Base-by-base conservation (phyloP, 208 protist genomes). In the Crithidia acanthocephali region DNA sequence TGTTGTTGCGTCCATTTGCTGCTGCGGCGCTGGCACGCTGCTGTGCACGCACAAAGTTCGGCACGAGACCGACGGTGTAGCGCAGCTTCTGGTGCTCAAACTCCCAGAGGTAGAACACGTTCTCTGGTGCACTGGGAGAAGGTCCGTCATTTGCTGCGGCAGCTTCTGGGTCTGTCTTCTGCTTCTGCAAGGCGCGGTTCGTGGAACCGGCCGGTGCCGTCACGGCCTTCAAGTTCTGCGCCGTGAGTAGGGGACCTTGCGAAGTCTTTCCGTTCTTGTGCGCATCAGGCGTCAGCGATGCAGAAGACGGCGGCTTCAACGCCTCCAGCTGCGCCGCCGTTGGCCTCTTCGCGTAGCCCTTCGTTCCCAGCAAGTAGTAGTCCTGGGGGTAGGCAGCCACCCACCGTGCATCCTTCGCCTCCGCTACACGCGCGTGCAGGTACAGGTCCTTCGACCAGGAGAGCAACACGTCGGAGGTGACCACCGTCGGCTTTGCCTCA, bases 51-150 rank as follows among this genome's bases (percentile, higher is more conserved):
- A 40, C 73, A 25, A 73, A 79, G 50, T 61, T 68, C 7, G 73
- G 73, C 20, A 71, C 55, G 8, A 79, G 51, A 1, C 63, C 73
- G 25, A 79, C 61, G 27, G 27, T 28, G 67, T 68, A 68, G 10
- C 23, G 7, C 3, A 37, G 33, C 15, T 52, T 52, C n/a, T 79
- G 66, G 27, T 68, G 66, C 65, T 63, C 63, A n/a, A 71, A 60
- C 51, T 78, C 59, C 72, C 72, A 78, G 9, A 78, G 18, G 27
- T 66, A 66, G n/a, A n/a, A n/a, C n/a, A n/a, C n/a, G n/a, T n/a
- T n/a, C n/a, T n/a, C n/a, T n/a, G n/a, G n/a, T n/a, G n/a, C n/a
- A n/a, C n/a, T n/a, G n/a, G n/a, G n/a, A n/a, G n/a, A n/a, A n/a
- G n/a, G n/a, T n/a, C n/a, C n/a, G n/a, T n/a, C n/a, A n/a, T n/a